Evolutionary conservation across 2,329 filamentous ascomycete genomes (phyloP), one percentile per base, ranked within the genome.

Genomic region (Trichoderma endophyticum): DNA sequence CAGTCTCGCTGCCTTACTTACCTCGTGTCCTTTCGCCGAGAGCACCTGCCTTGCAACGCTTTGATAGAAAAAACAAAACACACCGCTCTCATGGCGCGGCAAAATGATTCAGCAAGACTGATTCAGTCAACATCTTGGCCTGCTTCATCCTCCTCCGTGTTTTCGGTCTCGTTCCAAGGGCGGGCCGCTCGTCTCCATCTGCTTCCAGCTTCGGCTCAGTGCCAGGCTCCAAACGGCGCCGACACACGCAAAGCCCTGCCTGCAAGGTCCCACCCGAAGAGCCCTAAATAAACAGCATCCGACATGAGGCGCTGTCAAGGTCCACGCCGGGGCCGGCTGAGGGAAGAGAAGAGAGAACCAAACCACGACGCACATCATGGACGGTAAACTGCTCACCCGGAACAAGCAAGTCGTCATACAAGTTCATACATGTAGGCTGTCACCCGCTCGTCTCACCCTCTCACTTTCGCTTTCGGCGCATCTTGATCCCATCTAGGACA

Each of bases 231-330:
- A 72, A 70, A 70, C 32, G 48, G 39, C 71, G 71, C 57, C 66
- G 67, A 54, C 34, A 26, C 59, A 59, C 30, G 18, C 64, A 18
- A 65, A 59, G 70, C 51, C 70, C 54, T 71, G 63, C 21, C 54
- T 30, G 18, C n/a, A 14, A 60, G 21, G 34, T 21, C 70, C 54
- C 70, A 63, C 63, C 39, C 8, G n/a, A 39, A 51, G 54, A 39
- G 56, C 34, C 70, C 70, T 71, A 65, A 71, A 67, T 71, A 43
- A 61, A 69, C 43, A 60, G 36, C 56, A 69, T 48, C 66, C 66
- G 56, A 60, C 54, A 36, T 43, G 51, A 67, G 32, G 64, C 32
- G 48, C 64, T 66, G 48, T 56, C 48, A 43, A 69, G 39, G 54
- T 28, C 59, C 60, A 63, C 43, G 39, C 66, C 66, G 57, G 39